Percentiles rank a stretch among this genome's conserved stretches.
phyloP scores from a whole-genome alignment of 768 basidiomycete genomes.

The Gymnopilus junonius region DNA sequence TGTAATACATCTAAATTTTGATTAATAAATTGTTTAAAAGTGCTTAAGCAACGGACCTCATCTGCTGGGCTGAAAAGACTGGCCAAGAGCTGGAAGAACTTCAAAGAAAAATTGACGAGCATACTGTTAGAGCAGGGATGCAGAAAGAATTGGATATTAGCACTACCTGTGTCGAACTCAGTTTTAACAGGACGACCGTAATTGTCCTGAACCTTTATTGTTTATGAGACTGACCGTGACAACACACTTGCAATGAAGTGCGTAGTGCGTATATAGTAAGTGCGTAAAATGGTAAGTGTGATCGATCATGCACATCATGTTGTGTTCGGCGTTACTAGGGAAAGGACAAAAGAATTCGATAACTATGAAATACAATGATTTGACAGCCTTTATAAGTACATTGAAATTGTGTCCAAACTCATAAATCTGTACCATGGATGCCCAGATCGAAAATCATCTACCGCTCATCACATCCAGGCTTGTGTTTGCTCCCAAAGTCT shows the following conservation, averaged over 20 bases:
- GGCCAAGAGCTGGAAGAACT: neutral
- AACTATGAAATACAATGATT: neutral
- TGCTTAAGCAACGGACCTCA: neutral
- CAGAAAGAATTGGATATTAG: neutral
- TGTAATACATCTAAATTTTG: neutral
- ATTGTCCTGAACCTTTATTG: neutral
- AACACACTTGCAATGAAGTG: neutral
- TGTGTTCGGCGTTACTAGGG: neutral
- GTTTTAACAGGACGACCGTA: neutral
- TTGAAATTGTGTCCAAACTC: neutral
- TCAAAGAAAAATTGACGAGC: neutral
- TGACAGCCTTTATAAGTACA: neutral
- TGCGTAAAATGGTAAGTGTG: no score
- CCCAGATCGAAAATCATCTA: conserved; percentile 8
- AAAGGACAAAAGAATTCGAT: neutral
- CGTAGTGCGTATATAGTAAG: neutral
- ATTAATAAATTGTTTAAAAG: neutral
- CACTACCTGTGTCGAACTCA: neutral
- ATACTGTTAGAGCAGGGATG: neutral
- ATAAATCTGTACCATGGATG: conserved; percentile 2
- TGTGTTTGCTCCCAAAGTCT: neutral
- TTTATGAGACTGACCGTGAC: neutral
- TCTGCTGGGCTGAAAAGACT: neutral
- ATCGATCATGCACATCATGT: neutral
- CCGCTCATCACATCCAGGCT: conserved; percentile 7